Evolutionary conservation across 163 green algal genomes (phyloP).

Genomic region (Chlorella variabilis): DNA sequence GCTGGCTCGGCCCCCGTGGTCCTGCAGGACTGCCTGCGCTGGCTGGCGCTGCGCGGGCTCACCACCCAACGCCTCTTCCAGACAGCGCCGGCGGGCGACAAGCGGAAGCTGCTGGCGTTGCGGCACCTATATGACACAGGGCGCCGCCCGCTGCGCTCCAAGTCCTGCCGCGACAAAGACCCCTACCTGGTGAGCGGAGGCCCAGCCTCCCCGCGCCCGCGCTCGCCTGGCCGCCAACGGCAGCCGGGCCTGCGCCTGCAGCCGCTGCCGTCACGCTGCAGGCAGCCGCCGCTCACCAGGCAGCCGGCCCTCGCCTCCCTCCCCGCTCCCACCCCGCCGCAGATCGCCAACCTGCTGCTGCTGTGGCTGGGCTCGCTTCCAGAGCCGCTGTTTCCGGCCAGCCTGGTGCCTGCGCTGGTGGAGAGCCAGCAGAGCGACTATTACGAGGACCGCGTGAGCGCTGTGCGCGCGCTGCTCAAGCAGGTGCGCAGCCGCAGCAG

Average conservation of each 20-base stretch:
- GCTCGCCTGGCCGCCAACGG: too few species aligned
- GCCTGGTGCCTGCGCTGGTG: constrained; percentile 32
- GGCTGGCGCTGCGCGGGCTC: constrained; percentile 35
- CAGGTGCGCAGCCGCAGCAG: constrained; percentile 9
- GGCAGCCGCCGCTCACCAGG: too few species aligned
- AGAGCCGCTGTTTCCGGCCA: constrained; percentile 44
- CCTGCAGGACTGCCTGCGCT: constrained; percentile 44
- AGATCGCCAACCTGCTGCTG: constrained; percentile 51
- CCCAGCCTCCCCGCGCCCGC: too few species aligned
- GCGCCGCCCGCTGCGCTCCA: constrained; percentile 35
- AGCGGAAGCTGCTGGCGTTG: constrained; percentile 36
- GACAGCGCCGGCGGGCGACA: background rate
- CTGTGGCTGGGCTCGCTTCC: constrained; percentile 43
- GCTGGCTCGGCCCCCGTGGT: constrained; percentile 33
- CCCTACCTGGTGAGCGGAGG: constrained; percentile 26
- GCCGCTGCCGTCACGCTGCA: too few species aligned
- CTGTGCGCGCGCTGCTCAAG: constrained; percentile 27
- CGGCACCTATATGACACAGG: constrained; percentile 39
- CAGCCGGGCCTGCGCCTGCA: too few species aligned
- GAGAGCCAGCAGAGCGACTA: constrained; percentile 25
- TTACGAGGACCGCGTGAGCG: constrained; percentile 11
- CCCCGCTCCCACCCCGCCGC: too few species aligned
- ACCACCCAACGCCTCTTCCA: constrained; percentile 33
- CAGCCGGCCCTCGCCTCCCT: too few species aligned
- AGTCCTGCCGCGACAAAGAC: constrained; percentile 34